These are phyloP conservation scores for Alternaria sp. DNA, from an alignment of 2,329 filamentous ascomycete genomes.

Conservation along the genomic window DNA sequence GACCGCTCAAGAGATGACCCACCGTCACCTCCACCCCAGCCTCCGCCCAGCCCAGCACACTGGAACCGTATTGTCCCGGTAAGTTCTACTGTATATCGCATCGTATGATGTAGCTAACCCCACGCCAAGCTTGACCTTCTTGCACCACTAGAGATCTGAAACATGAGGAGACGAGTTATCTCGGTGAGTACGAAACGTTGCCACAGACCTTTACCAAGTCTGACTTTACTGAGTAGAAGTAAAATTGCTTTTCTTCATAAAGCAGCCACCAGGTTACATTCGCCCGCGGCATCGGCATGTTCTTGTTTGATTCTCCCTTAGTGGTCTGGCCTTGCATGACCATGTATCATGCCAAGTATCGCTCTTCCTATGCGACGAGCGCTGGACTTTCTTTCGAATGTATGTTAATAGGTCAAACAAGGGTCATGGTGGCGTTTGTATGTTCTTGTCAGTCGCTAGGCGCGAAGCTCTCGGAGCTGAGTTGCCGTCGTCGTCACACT, in stretches of 20 bases:
- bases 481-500: not conserved
- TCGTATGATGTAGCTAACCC: conserved; percentile 16
- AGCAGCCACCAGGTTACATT: conserved; percentile 1
- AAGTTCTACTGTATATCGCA: conserved; percentile 13
- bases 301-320: not conserved
- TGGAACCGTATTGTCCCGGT: conserved; percentile 33
- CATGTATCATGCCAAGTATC: not conserved
- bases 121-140: conserved; percentile 27
- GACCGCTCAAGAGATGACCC: conserved; percentile 46
- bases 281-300: not conserved
- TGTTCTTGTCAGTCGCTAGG: not conserved
- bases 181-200: not conserved
- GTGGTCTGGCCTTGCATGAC: not conserved
- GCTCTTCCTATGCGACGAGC: not conserved
- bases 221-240: conserved; percentile 6
- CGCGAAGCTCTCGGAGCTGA: not conserved
- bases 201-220: not conserved
- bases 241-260: not conserved
- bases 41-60: conserved; percentile 47
- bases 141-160: conserved; percentile 24
- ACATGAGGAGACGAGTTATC: not conserved
- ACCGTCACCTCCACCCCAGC: conserved; percentile 50
- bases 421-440: not conserved
- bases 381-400: not conserved
- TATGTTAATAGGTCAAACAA: not conserved